These are phyloP conservation scores for Penicillium odoratum DNA, from an alignment of 495 filamentous ascomycete species.

Conservation along the genomic window DNA sequence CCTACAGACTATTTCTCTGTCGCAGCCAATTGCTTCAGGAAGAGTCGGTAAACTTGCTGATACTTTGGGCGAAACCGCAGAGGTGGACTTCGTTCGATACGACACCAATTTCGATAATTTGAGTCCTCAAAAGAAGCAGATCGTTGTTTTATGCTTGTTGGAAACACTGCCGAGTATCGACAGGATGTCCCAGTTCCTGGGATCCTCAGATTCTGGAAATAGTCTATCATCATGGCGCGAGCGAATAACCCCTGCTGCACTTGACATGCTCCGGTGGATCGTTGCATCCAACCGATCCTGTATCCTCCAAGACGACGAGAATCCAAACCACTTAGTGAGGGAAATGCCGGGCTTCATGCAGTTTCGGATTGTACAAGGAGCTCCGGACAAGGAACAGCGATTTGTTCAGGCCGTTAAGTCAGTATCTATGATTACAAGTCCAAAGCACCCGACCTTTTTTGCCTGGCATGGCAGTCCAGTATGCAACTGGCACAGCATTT, in stretches of 20 bases:
- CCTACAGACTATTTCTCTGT: conserved; percentile 16
- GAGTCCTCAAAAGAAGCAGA: conserved; percentile 42
- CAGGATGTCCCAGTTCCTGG: conserved; percentile 63
- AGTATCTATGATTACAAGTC: conserved; percentile 36
- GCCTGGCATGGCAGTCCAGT: conserved; percentile 82
- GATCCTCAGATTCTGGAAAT: conserved; percentile 28
- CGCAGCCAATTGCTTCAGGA: conserved; percentile 10
- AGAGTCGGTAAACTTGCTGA: background rate
- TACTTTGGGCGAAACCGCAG: background rate
- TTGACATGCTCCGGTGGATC: conserved; percentile 81
- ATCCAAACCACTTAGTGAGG: conserved; percentile 53
- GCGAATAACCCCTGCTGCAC: conserved; percentile 62
- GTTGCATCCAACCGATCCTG: conserved; percentile 88
- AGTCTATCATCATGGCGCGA: conserved; percentile 60
- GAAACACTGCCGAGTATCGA: conserved; percentile 66
- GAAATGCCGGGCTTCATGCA: conserved; percentile 73
- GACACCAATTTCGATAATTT: background rate
- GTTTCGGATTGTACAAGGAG: conserved; percentile 86
- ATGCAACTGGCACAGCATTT: conserved; percentile 86
- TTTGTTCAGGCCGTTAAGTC: conserved; percentile 66
- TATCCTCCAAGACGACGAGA: conserved; percentile 68
- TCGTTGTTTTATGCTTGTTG: conserved; percentile 58
- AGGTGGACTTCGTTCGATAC: conserved; percentile 25
- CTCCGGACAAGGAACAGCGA: conserved; percentile 85
- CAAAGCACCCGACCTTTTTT: conserved; percentile 67